Percentiles rank a stretch among this genome's conserved stretches.
Conservation (phyloP, 1,284 basidiomycete genomes). For the Wolfiporia cocos region DNA sequence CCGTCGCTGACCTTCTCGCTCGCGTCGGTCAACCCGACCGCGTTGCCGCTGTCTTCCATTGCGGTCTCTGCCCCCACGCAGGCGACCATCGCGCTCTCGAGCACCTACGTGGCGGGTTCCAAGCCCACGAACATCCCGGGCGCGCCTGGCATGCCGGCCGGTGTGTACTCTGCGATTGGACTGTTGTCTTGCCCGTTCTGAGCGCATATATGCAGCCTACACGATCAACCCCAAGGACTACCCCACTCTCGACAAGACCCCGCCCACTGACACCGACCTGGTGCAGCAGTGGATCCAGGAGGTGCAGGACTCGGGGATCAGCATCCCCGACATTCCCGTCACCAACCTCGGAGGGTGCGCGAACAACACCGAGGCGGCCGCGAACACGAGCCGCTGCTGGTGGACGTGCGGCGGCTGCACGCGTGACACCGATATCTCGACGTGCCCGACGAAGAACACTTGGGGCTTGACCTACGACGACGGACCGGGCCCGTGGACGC, state of each 20-base stretch:
- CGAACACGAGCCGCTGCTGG: constrained; percentile 62
- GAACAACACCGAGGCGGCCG: constrained; percentile 52
- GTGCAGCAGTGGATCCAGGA: constrained; percentile 73
- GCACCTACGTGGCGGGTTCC: constrained; percentile 35
- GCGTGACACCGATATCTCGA: constrained; percentile 59
- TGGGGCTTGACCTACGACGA: constrained; percentile 77
- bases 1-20: constrained; percentile 33
- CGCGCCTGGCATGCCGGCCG: constrained; percentile 43
- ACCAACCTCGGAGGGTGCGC: constrained; percentile 58
- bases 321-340: constrained; percentile 45
- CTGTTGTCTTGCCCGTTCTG: too few relatives aligned
- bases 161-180: too few relatives aligned
- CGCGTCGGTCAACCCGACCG: constrained; percentile 52
- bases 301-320: constrained; percentile 45
- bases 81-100: constrained; percentile 33
- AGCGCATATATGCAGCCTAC: background rate
- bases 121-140: constrained; percentile 35
- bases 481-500: constrained; percentile 77
- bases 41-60: constrained; percentile 45
- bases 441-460: constrained; percentile 65
- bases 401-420: constrained; percentile 85
- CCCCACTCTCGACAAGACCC: constrained; percentile 63
- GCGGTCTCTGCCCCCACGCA: constrained; percentile 29
- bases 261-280: constrained; percentile 63
- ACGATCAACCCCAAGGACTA: constrained; percentile 43